Evolutionary conservation across 306 rosid genomes (phyloP).

Genomic region (Malus sylvestris): DNA sequence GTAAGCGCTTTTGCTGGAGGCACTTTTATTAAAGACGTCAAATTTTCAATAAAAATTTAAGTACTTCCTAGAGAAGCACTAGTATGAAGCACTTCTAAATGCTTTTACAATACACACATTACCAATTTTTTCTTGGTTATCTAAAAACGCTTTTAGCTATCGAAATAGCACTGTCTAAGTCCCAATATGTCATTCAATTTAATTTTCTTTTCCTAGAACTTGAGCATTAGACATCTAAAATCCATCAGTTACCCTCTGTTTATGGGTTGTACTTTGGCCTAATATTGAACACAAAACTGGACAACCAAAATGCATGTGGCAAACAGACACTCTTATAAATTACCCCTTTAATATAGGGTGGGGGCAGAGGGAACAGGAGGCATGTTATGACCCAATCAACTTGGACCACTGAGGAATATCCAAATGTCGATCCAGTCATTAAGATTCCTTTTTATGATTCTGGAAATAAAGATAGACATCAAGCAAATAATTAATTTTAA

Average conservation of each 20-base stretch:
- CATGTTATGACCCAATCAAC: background rate
- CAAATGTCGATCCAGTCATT: background rate
- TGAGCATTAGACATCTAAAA: background rate
- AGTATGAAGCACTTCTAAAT: too few species aligned
- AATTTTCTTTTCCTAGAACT: background rate
- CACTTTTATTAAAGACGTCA: too few species aligned
- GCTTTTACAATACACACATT: too few species aligned
- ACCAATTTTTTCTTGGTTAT: too few species aligned
- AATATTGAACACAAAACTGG: background rate
- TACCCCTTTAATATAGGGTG: background rate
- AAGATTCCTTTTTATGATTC: background rate
- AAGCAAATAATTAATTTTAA: background rate
- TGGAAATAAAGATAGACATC: background rate
- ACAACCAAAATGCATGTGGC: constrained; percentile 11
- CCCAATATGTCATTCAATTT: background rate
- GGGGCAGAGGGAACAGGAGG: constrained; percentile 17
- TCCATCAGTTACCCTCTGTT: background rate
- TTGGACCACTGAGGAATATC: constrained; percentile 7
- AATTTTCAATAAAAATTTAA: too few species aligned
- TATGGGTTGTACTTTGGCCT: constrained; percentile 2
- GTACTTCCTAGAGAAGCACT: too few species aligned
- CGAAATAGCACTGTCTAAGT: too few species aligned
- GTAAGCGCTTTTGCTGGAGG: too few species aligned
- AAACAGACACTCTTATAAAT: background rate
- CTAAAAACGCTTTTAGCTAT: too few species aligned